Percentiles rank a stretch among this genome's conserved stretches.
Conservation (phyloP, 371 early-diverging fungal genomes). For the Actinomortierella ambigua region DNA sequence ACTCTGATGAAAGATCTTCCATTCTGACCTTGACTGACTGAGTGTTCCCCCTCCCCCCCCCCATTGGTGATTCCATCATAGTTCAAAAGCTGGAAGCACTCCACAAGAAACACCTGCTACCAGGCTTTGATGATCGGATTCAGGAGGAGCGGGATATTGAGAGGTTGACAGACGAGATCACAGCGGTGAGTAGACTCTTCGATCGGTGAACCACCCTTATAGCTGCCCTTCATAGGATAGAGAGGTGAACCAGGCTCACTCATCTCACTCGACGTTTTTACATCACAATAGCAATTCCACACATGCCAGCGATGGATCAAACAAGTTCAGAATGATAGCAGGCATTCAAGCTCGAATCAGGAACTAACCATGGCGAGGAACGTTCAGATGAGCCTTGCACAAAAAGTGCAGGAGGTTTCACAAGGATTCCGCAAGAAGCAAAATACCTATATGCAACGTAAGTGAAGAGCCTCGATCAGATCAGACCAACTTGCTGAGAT, state of each 20-base stretch:
- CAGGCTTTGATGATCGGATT: conserved; percentile 92
- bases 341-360: conserved; percentile 57
- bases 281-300: conserved; percentile 75
- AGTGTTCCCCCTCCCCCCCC: too few species aligned
- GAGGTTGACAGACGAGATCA: conserved; percentile 79
- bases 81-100: conserved; percentile 83
- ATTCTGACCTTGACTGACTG: too few species aligned
- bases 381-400: conserved; percentile 88
- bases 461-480: conserved; percentile 11
- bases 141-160: conserved; percentile 89
- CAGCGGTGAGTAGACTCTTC: conserved; percentile 68
- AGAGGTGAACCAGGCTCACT: not conserved
- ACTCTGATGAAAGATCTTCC: too few species aligned
- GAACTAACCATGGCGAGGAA: conserved; percentile 79
- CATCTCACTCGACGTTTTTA: not conserved
- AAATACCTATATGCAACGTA: conserved; percentile 87
- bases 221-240: too few species aligned
- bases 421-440: conserved; percentile 83
- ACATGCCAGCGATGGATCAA: conserved; percentile 82
- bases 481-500: too few species aligned
- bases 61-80: conserved; percentile 35
- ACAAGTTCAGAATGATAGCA: conserved; percentile 60
- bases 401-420: conserved; percentile 89
- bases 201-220: too few species aligned
- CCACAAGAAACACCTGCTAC: conserved; percentile 90